Evolutionary conservation across 306 rosid species (phyloP).

Genomic region (Spatholobus suberectus): DNA sequence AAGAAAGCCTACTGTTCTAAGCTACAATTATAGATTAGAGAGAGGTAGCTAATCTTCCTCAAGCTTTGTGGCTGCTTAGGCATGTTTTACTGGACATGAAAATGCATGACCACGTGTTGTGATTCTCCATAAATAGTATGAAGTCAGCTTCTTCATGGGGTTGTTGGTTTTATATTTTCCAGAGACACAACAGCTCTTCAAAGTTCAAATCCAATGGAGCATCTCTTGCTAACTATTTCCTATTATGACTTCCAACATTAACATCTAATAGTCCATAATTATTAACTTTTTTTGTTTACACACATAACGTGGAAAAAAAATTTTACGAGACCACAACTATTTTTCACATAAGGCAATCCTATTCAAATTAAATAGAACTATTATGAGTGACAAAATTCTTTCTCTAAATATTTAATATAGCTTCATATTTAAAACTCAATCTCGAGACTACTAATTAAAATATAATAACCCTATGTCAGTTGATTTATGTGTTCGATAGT

Average conservation of each 20-base stretch:
- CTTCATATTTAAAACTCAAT: background rate
- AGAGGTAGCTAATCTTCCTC: background rate
- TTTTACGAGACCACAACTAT: background rate
- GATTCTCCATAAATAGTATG: constrained; percentile 28
- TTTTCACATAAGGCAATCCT: too few relatives aligned
- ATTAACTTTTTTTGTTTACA: background rate
- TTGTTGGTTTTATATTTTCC: background rate
- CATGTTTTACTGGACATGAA: constrained; percentile 13
- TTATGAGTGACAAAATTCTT: too few relatives aligned
- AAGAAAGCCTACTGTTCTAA: background rate
- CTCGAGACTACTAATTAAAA: background rate
- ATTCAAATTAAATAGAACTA: too few relatives aligned
- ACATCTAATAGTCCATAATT: background rate
- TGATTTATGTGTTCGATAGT: background rate
- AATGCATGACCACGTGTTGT: constrained; percentile 33
- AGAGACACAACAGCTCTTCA: background rate
- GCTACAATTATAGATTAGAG: background rate
- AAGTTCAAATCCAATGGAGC: background rate
- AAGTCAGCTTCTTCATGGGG: constrained; percentile 4
- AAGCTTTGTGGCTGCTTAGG: constrained; percentile 8
- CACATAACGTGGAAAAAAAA: too few relatives aligned
- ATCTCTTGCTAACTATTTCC: background rate
- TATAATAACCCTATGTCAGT: background rate
- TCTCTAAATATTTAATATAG: too few relatives aligned
- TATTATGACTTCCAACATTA: background rate